phyloP scores from a whole-genome alignment of 495 filamentous ascomycete species.

The Aspergillus nanangensis region DNA sequence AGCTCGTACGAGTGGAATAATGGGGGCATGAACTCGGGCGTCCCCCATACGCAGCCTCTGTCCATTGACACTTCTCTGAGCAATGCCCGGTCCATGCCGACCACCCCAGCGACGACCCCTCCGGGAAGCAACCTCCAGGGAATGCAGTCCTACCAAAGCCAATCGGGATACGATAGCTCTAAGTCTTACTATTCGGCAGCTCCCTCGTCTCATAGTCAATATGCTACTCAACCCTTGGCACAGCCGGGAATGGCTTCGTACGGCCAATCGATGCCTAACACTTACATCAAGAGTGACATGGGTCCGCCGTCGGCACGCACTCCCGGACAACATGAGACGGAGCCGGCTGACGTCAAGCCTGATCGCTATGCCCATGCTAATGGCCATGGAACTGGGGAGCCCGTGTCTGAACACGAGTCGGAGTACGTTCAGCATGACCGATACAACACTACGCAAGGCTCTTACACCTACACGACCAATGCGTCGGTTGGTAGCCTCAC shows the following conservation, averaged over 20 bases:
- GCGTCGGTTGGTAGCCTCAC: conserved; percentile 59
- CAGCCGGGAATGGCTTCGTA: conserved; percentile 71
- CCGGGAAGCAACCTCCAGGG: conserved; percentile 71
- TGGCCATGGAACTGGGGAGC: conserved; percentile 58
- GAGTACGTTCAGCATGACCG: conserved; percentile 74
- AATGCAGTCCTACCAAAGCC: conserved; percentile 70
- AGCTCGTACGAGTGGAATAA: conserved; percentile 72
- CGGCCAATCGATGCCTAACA: conserved; percentile 48
- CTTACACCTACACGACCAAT: conserved; percentile 71
- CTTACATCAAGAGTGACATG: conserved; percentile 91
- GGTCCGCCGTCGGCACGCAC: conserved; percentile 71
- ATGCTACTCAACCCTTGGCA: conserved; percentile 57
- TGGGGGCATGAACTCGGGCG: conserved; percentile 57
- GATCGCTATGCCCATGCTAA: conserved; percentile 56
- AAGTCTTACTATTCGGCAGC: conserved; percentile 77
- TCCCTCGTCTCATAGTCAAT: conserved; percentile 64
- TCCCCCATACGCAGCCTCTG: conserved; percentile 66
- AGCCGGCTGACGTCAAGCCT: conserved; percentile 65
- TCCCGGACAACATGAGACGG: conserved; percentile 49
- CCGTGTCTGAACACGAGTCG: conserved; percentile 72
- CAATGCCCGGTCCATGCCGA: conserved; percentile 84
- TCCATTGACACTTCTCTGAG: conserved; percentile 81
- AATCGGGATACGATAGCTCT: conserved; percentile 71
- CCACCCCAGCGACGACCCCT: conserved; percentile 90
- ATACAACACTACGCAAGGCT: conserved; percentile 63